Evolutionary conservation across 495 filamentous ascomycete species (phyloP).

Genomic region (Penicillium cosmopolitanum): DNA sequence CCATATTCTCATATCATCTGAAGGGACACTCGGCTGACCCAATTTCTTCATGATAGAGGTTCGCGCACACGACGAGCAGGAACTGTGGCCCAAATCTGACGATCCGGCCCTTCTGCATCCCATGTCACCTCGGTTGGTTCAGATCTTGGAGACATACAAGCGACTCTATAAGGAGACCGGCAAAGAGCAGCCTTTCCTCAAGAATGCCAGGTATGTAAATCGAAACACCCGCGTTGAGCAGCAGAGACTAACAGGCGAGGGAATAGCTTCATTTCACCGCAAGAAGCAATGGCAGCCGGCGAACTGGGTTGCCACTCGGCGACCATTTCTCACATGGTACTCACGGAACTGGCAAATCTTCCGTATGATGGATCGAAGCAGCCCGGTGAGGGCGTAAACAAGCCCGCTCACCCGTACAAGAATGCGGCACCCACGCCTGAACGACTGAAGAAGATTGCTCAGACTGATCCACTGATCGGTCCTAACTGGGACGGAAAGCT

Average conservation of each 20-base stretch:
- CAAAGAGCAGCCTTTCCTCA: constrained; percentile 44
- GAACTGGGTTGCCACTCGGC: constrained; percentile 28
- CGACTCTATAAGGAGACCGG: constrained; percentile 46
- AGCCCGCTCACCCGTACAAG: constrained; percentile 26
- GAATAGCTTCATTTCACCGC: constrained; percentile 13
- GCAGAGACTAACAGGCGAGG: constrained; percentile 8
- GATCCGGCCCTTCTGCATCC: constrained; percentile 43
- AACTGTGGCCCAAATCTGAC: constrained; percentile 33
- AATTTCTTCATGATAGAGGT: constrained; percentile 13
- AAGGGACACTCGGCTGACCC: background rate
- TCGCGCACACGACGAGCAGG: constrained; percentile 31
- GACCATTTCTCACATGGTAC: constrained; percentile 23
- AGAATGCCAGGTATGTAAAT: constrained; percentile 38
- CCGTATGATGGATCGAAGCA: constrained; percentile 26
- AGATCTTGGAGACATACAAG: constrained; percentile 40
- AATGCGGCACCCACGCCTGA: constrained; percentile 20
- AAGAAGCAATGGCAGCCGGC: constrained; percentile 28
- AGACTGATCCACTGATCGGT: constrained; percentile 23
- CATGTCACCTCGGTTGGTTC: constrained; percentile 40
- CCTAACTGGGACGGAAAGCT: constrained; percentile 29
- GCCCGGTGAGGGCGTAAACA: constrained; percentile 24
- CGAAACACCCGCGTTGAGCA: background rate
- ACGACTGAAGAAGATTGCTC: constrained; percentile 20
- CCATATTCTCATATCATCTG: background rate
- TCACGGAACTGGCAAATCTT: constrained; percentile 26